Evolutionary conservation across 169 alveolate genomes (phyloP), one percentile per base, ranked within the genome.

Genomic region (Theileria equi): DNA sequence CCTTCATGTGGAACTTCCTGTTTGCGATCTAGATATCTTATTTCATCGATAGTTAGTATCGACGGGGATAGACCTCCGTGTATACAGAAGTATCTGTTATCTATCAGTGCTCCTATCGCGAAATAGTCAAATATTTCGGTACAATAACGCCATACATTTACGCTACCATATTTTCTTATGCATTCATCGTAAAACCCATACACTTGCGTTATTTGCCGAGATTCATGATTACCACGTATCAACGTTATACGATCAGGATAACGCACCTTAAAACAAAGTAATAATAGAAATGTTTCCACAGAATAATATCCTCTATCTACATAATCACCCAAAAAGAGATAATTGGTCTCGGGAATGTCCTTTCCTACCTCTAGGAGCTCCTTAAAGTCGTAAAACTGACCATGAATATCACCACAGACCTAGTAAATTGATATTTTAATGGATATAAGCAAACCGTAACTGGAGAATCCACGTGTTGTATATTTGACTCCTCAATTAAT

Each of bases 181-280:
- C 99, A 98, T 84, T 98, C 99, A 85, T 98, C 99, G 89, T 97
- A 98, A 82, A 98, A 98, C 3, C 99, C 99, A 89, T 98, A 98
- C 43, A 97, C 98, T 84, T 97, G 96, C 0, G 99, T 97, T 62
- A 97, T 95, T 87, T 95, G 97, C 41, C 99, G 85, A 4, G 97
- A 87, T 74, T 98, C 99, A 81, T 98, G 99, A 68, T 98, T 98
- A 40, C 99, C 99, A 52, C 99, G 88, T 17, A 97, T 92, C 41
- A 98, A 81, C 35, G 97, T 93, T 36, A 97, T 96, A 73, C 98
- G 88, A 80, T 95, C 98, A 0, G 99, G 98, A 84, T 95, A 97
- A 74, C 98, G 82, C 31, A 94, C 98, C 88, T 98, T 98, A 55
- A 96, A 81, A 23, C 98, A 95, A 26, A 98, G 86, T 53, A 98